phyloP scores from a whole-genome alignment of 495 filamentous ascomycete genomes.

The Aspergillus bertholletiae region DNA sequence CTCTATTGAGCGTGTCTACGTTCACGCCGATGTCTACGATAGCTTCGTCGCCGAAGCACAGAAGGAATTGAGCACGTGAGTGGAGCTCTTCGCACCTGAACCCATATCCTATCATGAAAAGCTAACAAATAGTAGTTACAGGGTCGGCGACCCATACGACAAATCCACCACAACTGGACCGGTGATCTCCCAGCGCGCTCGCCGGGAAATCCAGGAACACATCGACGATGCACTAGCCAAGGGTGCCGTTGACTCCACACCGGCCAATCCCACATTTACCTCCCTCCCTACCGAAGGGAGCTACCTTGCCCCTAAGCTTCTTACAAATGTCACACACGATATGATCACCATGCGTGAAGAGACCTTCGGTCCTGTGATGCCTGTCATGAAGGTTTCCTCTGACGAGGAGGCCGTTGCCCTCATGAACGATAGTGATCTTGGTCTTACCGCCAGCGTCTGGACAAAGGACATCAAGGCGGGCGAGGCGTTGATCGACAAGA shows the following conservation, averaged over 20 bases:
- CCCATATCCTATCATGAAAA: background rate
- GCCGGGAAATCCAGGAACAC: conserved; percentile 70
- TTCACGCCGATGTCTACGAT: conserved; percentile 80
- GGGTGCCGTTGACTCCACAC: conserved; percentile 80
- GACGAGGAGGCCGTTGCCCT: conserved; percentile 79
- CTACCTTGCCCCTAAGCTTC: conserved; percentile 79
- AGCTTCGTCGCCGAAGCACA: conserved; percentile 72
- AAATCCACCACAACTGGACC: conserved; percentile 80
- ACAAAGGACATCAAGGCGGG: conserved; percentile 80
- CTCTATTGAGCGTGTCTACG: conserved; percentile 87
- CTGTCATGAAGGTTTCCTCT: conserved; percentile 83
- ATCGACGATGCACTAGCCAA: conserved; percentile 80
- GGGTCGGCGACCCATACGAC: conserved; percentile 80
- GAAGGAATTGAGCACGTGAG: conserved; percentile 60
- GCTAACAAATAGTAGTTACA: conserved; percentile 59
- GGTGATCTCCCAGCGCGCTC: conserved; percentile 73
- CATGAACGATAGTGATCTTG: conserved; percentile 96
- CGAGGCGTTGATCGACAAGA: conserved; percentile 70
- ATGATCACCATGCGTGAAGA: conserved; percentile 95
- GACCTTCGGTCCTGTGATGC: conserved; percentile 93
- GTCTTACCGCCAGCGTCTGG: conserved; percentile 96
- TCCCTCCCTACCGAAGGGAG: conserved; percentile 70
- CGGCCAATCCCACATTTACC: conserved; percentile 70
- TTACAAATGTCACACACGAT: conserved; percentile 74
- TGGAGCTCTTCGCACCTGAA: background rate